Evolutionary conservation across 2,329 filamentous ascomycete species (phyloP).

Genomic region (Colletotrichum sp.): DNA sequence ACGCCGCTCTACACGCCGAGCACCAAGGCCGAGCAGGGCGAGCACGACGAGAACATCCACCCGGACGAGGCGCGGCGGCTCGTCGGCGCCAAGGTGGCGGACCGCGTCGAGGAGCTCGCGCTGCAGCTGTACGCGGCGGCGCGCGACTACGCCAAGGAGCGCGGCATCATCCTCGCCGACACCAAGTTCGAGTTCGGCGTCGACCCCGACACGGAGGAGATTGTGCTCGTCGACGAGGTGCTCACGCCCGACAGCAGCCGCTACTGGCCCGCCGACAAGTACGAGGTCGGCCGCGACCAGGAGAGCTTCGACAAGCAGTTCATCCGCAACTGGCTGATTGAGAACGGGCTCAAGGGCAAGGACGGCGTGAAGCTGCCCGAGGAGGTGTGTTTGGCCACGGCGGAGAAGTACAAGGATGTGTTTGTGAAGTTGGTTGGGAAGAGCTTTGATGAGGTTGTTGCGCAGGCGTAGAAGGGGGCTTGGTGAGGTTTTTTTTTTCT

Average conservation of each 20-base stretch:
- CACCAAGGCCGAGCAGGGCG: slow-evolving; percentile 82
- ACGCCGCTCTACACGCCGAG: slow-evolving; percentile 75
- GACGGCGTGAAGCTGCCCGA: slow-evolving; percentile 74
- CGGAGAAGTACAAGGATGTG: slow-evolving; percentile 75
- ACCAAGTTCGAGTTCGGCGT: slow-evolving; percentile 71
- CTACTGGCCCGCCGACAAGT: slow-evolving; percentile 82
- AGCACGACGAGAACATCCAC: slow-evolving; percentile 86
- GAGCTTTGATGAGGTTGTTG: slow-evolving; percentile 38
- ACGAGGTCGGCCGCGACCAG: slow-evolving; percentile 76
- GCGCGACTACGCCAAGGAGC: slow-evolving; percentile 65
- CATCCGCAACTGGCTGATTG: slow-evolving; percentile 81
- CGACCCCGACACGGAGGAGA: slow-evolving; percentile 66
- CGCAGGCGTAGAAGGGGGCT: background rate
- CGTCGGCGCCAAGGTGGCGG: slow-evolving; percentile 69
- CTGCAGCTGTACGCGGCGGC: slow-evolving; percentile 68
- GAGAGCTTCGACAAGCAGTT: slow-evolving; percentile 90
- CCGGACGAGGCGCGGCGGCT: slow-evolving; percentile 69
- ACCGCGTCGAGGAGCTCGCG: slow-evolving; percentile 68
- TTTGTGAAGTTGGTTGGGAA: slow-evolving; percentile 68
- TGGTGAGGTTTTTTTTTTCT: no score
- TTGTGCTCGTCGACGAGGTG: slow-evolving; percentile 84
- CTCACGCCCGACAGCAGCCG: slow-evolving; percentile 82
- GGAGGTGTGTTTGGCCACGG: slow-evolving; percentile 73
- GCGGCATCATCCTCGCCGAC: slow-evolving; percentile 76
- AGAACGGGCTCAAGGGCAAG: slow-evolving; percentile 76